A percentile compares a stretch with the other conserved stretches of the same genome.
Evolutionary conservation across 495 filamentous ascomycete species (phyloP).

Genomic region (Talaromyces trachyspermus): DNA sequence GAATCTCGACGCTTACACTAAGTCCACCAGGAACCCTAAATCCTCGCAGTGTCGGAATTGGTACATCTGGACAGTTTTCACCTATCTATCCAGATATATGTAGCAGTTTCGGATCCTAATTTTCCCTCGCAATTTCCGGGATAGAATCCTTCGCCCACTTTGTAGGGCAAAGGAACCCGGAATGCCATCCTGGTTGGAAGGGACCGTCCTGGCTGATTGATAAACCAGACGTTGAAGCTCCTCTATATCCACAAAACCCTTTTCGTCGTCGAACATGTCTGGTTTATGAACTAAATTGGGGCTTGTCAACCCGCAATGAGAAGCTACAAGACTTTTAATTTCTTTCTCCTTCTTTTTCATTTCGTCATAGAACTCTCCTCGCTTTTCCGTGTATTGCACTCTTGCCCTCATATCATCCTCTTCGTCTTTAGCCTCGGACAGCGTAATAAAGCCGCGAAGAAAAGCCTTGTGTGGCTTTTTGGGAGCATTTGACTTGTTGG

Average conservation of each 20-base stretch:
- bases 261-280: background rate
- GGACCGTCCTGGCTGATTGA: slow-evolving; percentile 20
- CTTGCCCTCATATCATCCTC: background rate
- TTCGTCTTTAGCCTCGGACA: background rate
- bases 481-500: background rate
- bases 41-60: slow-evolving; percentile 26
- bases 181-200: slow-evolving; percentile 22
- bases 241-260: slow-evolving; percentile 23
- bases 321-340: background rate
- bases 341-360: background rate
- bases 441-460: background rate
- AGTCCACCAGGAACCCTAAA: slow-evolving; percentile 23
- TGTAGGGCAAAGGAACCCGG: slow-evolving; percentile 32
- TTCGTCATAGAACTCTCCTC: background rate
- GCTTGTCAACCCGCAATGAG: background rate
- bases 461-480: background rate
- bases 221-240: slow-evolving; percentile 34
- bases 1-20: slow-evolving; percentile 11
- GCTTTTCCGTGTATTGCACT: background rate
- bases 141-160: slow-evolving; percentile 23
- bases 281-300: background rate
- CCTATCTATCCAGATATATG: slow-evolving; percentile 31
- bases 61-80: slow-evolving; percentile 26
- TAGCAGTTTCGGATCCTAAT: slow-evolving; percentile 28
- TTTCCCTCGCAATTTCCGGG: slow-evolving; percentile 36